Evolutionary conservation across 805 yeast genomes (phyloP), one percentile per base, ranked within the genome.

Genomic region (Pichia gijzeniarum): DNA sequence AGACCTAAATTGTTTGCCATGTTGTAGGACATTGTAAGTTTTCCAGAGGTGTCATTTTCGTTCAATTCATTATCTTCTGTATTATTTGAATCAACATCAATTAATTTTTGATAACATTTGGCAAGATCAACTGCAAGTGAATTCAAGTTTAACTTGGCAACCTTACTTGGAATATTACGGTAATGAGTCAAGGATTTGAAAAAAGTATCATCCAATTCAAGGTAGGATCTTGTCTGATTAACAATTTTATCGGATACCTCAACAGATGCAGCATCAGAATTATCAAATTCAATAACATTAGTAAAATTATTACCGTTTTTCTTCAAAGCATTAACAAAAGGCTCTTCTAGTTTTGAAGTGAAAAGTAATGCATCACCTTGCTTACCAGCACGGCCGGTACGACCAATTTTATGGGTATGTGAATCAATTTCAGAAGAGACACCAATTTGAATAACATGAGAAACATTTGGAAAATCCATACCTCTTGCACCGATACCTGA

Each of bases 401-500:
- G 82, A 49, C 98, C 98, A 59, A 91, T 82, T 64, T 95, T 82
- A 67, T 91, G 98, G 48, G 89, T 79, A 61, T 90, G 89, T 51
- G 84, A 82, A n/a, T 90, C 77, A 20, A 79, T 65, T 47, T 82
- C 86, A 39, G 73, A 66, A 49, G 93, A 86, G n/a, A 81, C 73
- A 53, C 91, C 85, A 44, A 87, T 63, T 69, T 91, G 97, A 55
- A 85, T 69, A 43, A 91, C 97, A 60, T 87, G 86, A 21, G 88
- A 67, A 25, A 91, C 95, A 55, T 79, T 78, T 46, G 90, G 93
- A 74, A 91, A 86, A 69, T 91, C 97, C 83, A 91, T 81, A 54
- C 98, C 98, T 68, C 98, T 80, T 13, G 97, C 96, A 50, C 90
- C 95, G 48, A 91, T 97, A 65, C 89, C 95, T 6, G 96, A 85